Evolutionary conservation across 305 asterid species (phyloP).

Genomic region (Fraxinus velutina): DNA sequence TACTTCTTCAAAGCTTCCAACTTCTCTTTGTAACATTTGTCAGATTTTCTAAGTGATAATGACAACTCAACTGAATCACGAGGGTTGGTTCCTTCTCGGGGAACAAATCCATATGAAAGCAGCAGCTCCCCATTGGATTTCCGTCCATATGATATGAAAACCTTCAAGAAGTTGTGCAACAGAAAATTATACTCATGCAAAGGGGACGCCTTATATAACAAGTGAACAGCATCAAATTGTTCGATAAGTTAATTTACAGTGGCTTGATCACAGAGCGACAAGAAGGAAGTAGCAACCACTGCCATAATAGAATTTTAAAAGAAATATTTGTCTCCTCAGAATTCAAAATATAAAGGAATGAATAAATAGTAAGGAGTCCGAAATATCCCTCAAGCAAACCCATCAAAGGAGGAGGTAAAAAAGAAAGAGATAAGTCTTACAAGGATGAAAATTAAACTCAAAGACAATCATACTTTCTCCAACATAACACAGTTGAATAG

Average conservation of each 20-base stretch:
- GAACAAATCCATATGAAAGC: constrained; percentile 96
- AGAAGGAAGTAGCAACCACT: background rate
- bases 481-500: background rate
- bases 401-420: background rate
- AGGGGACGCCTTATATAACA: background rate
- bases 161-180: constrained; percentile 45
- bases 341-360: background rate
- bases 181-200: background rate
- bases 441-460: background rate
- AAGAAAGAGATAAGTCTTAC: background rate
- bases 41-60: constrained; percentile 64
- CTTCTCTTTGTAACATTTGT: constrained; percentile 76
- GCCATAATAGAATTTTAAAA: background rate
- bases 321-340: background rate
- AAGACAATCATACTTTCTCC: background rate
- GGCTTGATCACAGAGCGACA: background rate
- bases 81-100: constrained; percentile 92
- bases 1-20: constrained; percentile 59
- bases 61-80: constrained; percentile 73
- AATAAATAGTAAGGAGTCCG: background rate
- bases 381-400: background rate
- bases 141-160: constrained; percentile 86
- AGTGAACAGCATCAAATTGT: background rate
- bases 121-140: constrained; percentile 91
- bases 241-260: background rate